Evolutionary conservation across 306 rosid genomes (phyloP).

Genomic region (peach (Prunus persica)): DNA sequence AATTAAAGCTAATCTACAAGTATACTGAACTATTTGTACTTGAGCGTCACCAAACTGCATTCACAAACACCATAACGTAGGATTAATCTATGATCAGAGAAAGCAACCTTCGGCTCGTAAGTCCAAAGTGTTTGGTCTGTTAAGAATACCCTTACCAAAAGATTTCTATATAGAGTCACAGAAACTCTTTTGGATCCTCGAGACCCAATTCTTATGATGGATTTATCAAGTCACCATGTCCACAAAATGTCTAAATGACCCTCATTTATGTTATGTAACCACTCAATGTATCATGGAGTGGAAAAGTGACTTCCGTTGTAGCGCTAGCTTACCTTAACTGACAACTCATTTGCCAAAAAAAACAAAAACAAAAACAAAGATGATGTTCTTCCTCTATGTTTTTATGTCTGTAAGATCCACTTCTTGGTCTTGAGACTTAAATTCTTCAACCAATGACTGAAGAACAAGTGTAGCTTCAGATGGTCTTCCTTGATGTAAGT

Average conservation of each 20-base stretch:
- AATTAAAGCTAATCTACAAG: neutral
- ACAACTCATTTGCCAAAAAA: slow-evolving; percentile 18
- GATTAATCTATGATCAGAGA: neutral
- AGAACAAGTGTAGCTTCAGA: slow-evolving; percentile 62
- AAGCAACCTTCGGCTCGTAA: neutral
- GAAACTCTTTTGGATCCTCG: neutral
- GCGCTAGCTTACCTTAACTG: neutral
- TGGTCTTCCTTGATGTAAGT: slow-evolving; percentile 40
- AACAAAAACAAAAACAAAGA: neutral
- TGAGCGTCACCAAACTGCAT: neutral
- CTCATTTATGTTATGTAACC: neutral
- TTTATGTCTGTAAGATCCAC: slow-evolving; percentile 22
- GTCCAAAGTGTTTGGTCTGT: neutral
- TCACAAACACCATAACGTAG: neutral
- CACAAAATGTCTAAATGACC: neutral
- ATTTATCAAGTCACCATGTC: neutral
- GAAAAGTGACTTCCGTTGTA: neutral
- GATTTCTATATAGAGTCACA: neutral
- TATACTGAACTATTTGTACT: neutral
- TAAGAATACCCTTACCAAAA: neutral
- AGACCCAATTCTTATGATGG: slow-evolving; percentile 8
- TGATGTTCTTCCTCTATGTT: slow-evolving; percentile 22
- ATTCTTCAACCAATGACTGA: slow-evolving; percentile 52
- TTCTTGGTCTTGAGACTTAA: slow-evolving; percentile 30
- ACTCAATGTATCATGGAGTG: slow-evolving; percentile 11